Conservation (phyloP, 1,284 basidiomycete genomes). For the Leccinum solheimii region DNA sequence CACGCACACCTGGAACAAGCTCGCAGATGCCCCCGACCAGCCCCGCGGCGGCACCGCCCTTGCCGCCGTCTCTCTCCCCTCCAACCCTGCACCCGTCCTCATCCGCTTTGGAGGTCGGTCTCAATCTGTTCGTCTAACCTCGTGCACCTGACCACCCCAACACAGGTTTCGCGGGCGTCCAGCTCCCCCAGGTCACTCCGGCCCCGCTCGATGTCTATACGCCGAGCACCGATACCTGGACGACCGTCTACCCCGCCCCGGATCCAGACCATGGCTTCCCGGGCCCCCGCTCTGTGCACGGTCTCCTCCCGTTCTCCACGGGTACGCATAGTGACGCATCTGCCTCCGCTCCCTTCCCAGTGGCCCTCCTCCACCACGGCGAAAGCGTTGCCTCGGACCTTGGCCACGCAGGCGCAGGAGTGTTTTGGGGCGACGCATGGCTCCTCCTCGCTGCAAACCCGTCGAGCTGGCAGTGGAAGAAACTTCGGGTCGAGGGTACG, state of each 20-base stretch:
- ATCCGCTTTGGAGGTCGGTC: slow-evolving; percentile 27
- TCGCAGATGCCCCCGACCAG: slow-evolving; percentile 40
- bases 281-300: slow-evolving; percentile 29
- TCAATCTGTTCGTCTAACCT: background rate
- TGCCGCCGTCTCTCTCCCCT: slow-evolving; percentile 71
- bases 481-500: slow-evolving; percentile 17
- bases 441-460: slow-evolving; percentile 4
- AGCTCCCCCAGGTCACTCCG: slow-evolving; percentile 21
- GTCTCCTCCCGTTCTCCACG: slow-evolving; percentile 23
- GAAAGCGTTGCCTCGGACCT: slow-evolving; percentile 20
- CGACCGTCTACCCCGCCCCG: slow-evolving; percentile 18
- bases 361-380: slow-evolving; percentile 26
- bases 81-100: slow-evolving; percentile 29
- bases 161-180: slow-evolving; percentile 22
- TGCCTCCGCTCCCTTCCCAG: background rate
- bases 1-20: slow-evolving; percentile 33
- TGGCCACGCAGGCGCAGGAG: slow-evolving; percentile 28
- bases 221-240: slow-evolving; percentile 24
- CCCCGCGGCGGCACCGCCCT: slow-evolving; percentile 52
- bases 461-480: slow-evolving; percentile 21
- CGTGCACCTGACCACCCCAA: background rate
- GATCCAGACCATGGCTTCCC: slow-evolving; percentile 25
- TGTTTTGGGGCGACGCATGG: slow-evolving; percentile 31
- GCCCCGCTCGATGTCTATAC: slow-evolving; percentile 35
- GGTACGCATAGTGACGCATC: background rate